Base-by-base conservation (phyloP, 2,329 filamentous ascomycete species). In the Hypomyces rosellus region DNA sequence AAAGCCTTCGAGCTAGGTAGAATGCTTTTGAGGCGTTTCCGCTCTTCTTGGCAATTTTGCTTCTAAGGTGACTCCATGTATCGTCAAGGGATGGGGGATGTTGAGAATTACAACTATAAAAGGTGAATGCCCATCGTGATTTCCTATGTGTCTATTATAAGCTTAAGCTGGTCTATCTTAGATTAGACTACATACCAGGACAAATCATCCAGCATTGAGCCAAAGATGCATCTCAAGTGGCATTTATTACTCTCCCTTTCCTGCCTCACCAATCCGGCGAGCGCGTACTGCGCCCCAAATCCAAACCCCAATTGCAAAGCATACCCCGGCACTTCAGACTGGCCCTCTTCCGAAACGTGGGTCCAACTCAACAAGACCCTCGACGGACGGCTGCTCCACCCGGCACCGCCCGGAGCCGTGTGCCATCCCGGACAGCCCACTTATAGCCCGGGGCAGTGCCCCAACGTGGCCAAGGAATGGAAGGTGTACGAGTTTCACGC, bases 341-440 rank as follows among this genome's bases (percentile, higher is more conserved):
- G 78, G 79, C 79, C 78, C 0, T 70, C 69, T 1, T 53, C 67
- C 12, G 56, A 63, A 1, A 62, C 62, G 12, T 81, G 78, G 78
- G 52, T 57, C 6, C 55, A 57, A 13, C 66, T 82, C 46, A 77
- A 80, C 61, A 57, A 64, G 7, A 70, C 72, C 3, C 61, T 73
- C 18, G 63, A 60, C 8, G 74, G 75, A 3, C 63, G 63, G 33
- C 66, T 79, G 14, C 57, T 78, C 48, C 63, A 59, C 34, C 65
- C 76, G 33, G 33, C 63, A 52, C 70, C 76, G 37, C 65, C 65
- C 3, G 65, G 57, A 0, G 61, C 61, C 1, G 63, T 60, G 3
- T 69, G 66, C 13, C 65, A 68, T 15, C 34, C 49, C 0, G 55
- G 33, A 0, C 63, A 63, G 55, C 55, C 61, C 0, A 53, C 55